These are phyloP conservation scores for Blyttiomyces sp. DNA, from an alignment of 371 early-diverging fungal genomes.

Conservation along the genomic window DNA sequence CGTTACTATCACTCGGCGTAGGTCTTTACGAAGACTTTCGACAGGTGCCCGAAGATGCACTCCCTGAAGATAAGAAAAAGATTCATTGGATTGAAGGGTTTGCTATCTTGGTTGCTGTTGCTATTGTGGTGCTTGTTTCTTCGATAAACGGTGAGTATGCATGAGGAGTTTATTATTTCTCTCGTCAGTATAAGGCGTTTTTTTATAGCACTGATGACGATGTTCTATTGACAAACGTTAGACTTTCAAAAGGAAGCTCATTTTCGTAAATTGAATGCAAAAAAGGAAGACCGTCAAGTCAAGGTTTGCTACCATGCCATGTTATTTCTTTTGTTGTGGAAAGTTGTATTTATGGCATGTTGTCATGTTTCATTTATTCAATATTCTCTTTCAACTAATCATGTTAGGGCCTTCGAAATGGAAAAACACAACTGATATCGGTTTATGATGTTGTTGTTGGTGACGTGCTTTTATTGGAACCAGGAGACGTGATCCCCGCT, in stretches of 20 bases:
- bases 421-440: conserved; percentile 17
- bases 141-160: conserved; percentile 58
- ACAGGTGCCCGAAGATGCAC: neutral
- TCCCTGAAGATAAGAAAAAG: conserved; percentile 6
- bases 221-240: no score
- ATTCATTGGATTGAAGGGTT: conserved; percentile 61
- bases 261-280: conserved; percentile 81
- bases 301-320: conserved; percentile 51
- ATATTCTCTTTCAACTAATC: no score
- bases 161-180: neutral
- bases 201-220: neutral
- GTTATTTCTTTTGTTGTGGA: no score
- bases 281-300: conserved; percentile 83
- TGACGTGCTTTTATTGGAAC: conserved; percentile 85
- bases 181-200: neutral
- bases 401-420: conserved; percentile 25
- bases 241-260: conserved; percentile 77
- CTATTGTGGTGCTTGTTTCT: conserved; percentile 68
- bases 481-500: conserved; percentile 90
- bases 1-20: conserved; percentile 78
- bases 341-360: neutral
- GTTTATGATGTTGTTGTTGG: conserved; percentile 24
- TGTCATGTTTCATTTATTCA: neutral
- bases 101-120: conserved; percentile 69
- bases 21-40: conserved; percentile 72